phyloP scores from a whole-genome alignment of 352 stramenopile genomes.

The Globisporangium splendens region DNA sequence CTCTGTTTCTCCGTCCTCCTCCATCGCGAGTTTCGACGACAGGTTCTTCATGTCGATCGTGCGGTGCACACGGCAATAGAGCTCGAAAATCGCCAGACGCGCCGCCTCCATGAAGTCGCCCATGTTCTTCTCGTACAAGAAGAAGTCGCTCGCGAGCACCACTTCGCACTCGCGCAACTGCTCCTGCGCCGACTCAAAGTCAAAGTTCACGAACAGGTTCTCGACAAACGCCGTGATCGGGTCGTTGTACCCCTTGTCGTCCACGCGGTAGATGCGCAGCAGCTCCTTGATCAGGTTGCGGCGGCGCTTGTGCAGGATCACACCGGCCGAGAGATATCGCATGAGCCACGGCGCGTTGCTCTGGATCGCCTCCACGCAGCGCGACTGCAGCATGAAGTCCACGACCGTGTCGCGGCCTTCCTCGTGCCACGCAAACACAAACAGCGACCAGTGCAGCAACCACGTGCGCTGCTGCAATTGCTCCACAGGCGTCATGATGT shows the following conservation, averaged over 20 bases:
- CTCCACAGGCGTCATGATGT: slow-evolving; percentile 81
- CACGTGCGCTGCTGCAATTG: slow-evolving; percentile 97
- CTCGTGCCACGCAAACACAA: slow-evolving; percentile 91
- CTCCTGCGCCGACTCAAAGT: slow-evolving; percentile 97
- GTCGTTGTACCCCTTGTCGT: slow-evolving; percentile 81
- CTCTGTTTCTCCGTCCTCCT: slow-evolving; percentile 94
- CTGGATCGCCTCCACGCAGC: slow-evolving; percentile 96
- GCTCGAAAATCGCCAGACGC: slow-evolving; percentile 98
- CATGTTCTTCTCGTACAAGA: slow-evolving; percentile 95
- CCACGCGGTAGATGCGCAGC: slow-evolving; percentile 92
- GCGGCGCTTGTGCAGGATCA: slow-evolving; percentile 96
- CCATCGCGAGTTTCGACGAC: slow-evolving; percentile 95
- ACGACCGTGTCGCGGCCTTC: slow-evolving; percentile 96
- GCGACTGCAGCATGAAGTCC: slow-evolving; percentile 94
- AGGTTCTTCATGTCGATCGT: slow-evolving; percentile 98
- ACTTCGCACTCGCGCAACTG: slow-evolving; percentile 92
- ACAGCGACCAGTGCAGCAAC: slow-evolving; percentile 98
- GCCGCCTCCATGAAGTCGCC: slow-evolving; percentile 98
- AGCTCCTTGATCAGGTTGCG: slow-evolving; percentile 94
- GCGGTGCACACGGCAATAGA: slow-evolving; percentile 99
- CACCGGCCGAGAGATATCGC: slow-evolving; percentile 95
- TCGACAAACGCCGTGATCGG: slow-evolving; percentile 95
- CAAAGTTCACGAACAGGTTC: slow-evolving; percentile 97
- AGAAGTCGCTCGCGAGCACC: slow-evolving; percentile 96
- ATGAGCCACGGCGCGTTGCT: slow-evolving; percentile 98